A percentile compares a stretch with the other conserved stretches of the same genome.
Conservation (phyloP, 805 yeast species). For the Barnettozyma vustinii region DNA sequence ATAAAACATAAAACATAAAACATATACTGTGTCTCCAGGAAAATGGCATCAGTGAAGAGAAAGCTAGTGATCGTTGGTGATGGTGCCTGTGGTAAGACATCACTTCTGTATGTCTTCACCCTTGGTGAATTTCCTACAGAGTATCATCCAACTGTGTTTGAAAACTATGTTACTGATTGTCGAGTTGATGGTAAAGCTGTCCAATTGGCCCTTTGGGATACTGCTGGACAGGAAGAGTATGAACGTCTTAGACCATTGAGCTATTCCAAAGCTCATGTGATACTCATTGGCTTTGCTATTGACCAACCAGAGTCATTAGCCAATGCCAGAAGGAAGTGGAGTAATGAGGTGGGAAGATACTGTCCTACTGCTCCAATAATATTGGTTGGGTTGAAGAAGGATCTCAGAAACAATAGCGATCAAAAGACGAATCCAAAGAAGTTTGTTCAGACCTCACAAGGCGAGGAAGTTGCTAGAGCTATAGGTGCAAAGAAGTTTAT, state of each 20-base stretch:
- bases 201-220: conserved; percentile 86
- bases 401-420: conserved; percentile 48
- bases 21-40: no score
- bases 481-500: conserved; percentile 81
- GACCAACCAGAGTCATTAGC: conserved; percentile 80
- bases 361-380: conserved; percentile 78
- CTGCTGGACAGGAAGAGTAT: conserved; percentile 96
- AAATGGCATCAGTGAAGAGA: conserved; percentile 39
- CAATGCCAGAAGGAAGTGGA: conserved; percentile 84
- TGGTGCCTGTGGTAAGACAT: conserved; percentile 94
- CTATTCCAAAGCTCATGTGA: conserved; percentile 81
- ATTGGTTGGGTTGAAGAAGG: conserved; percentile 81
- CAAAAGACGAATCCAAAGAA: conserved; percentile 31
- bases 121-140: conserved; percentile 90
- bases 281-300: conserved; percentile 80
- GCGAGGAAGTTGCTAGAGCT: conserved; percentile 62
- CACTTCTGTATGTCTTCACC: conserved; percentile 84
- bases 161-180: conserved; percentile 90
- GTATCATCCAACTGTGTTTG: conserved; percentile 92
- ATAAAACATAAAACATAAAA: no score
- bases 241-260: conserved; percentile 85
- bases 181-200: conserved; percentile 92
- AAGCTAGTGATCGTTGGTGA: conserved; percentile 91
- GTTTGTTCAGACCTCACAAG: conserved; percentile 50
- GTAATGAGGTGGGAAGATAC: conserved; percentile 70